Percentiles rank a stretch among this genome's conserved stretches.
These are phyloP conservation scores for Piper betle DNA, from an alignment of 164 flowering plant species.

Conservation along the genomic window DNA sequence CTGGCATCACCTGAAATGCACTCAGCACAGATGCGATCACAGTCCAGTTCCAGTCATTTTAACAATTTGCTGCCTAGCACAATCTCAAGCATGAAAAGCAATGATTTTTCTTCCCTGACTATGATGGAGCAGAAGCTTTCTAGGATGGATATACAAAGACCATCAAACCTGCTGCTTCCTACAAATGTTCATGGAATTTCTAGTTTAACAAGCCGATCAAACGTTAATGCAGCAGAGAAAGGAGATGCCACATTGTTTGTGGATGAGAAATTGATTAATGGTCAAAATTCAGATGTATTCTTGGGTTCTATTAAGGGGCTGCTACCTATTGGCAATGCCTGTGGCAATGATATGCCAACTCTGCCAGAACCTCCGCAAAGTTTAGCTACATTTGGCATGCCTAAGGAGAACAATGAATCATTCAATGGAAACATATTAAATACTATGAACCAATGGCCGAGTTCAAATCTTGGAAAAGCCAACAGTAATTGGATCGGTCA, in stretches of 20 bases:
- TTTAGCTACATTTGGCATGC: slow-evolving; percentile 8
- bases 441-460: slow-evolving; percentile 27
- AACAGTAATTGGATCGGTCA: slow-evolving; percentile 5
- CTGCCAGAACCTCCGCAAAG: slow-evolving; percentile 10
- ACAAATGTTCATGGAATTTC: slow-evolving; percentile 10
- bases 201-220: slow-evolving; percentile 1
- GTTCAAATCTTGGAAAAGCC: slow-evolving; percentile 19
- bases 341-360: background rate
- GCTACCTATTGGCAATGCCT: background rate
- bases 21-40: slow-evolving; percentile 9
- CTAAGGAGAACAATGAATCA: slow-evolving; percentile 12
- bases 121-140: slow-evolving; percentile 26
- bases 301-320: background rate
- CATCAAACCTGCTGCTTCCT: slow-evolving; percentile 9
- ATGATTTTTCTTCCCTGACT: slow-evolving; percentile 24
- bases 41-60: slow-evolving; percentile 9
- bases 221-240: slow-evolving; percentile 1
- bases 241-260: slow-evolving; percentile 4
- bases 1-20: slow-evolving; percentile 13
- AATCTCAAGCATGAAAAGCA: slow-evolving; percentile 22
- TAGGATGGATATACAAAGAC: slow-evolving; percentile 12
- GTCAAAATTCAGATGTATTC: background rate
- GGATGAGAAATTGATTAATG: background rate
- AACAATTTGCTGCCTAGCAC: slow-evolving; percentile 10
- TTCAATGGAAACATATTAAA: slow-evolving; percentile 4